phyloP scores from a whole-genome alignment of 192 early-diverging fungal genomes.

The Entomortierella lignicola region DNA sequence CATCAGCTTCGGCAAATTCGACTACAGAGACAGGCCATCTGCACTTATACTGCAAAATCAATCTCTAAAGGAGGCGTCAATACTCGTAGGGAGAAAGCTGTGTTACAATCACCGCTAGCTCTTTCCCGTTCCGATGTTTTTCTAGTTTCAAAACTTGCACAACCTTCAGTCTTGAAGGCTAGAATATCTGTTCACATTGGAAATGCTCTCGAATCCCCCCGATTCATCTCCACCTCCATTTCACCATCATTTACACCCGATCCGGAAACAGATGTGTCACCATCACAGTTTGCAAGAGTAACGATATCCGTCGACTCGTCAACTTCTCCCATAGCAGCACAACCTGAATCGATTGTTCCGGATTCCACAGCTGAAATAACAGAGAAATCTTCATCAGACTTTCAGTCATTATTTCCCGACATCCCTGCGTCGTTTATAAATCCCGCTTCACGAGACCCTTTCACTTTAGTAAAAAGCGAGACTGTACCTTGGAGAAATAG shows the following conservation, averaged over 20 bases:
- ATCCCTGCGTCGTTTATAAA: constrained; percentile 13
- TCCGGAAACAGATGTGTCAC: constrained; percentile 8
- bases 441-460: constrained; percentile 4
- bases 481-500: constrained; percentile 25
- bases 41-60: constrained; percentile 22
- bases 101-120: constrained; percentile 3
- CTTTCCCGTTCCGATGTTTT: background rate
- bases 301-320: background rate
- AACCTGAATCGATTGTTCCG: background rate
- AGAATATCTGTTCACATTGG: background rate
- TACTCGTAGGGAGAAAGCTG: background rate
- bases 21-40: background rate
- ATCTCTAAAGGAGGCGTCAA: background rate
- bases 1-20: constrained; percentile 5
- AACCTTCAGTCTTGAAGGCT: background rate
- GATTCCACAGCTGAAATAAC: background rate
- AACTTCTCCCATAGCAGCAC: background rate
- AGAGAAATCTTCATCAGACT: constrained; percentile 19
- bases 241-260: constrained; percentile 17
- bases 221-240: constrained; percentile 2
- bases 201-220: background rate
- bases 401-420: constrained; percentile 32
- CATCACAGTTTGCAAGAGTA: background rate
- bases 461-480: background rate
- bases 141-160: background rate